These are phyloP conservation scores for Rhinocladiella similis DNA, from an alignment of 2,329 filamentous ascomycete genomes.

Conservation along the genomic window DNA sequence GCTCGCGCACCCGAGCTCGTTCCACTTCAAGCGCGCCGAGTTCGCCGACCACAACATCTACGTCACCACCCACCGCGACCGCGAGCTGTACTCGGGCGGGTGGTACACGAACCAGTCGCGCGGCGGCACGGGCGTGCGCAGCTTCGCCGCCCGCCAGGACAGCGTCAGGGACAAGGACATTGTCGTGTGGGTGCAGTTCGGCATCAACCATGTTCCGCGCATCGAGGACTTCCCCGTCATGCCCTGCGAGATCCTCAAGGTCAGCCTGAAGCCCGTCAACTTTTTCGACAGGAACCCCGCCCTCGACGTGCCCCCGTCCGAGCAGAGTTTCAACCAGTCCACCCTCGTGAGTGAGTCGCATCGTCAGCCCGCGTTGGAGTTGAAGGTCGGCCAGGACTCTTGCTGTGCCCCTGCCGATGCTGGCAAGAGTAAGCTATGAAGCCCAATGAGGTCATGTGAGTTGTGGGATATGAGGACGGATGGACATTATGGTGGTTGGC, in stretches of 20 bases:
- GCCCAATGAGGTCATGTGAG: background rate
- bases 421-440: constrained; percentile 23
- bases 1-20: constrained; percentile 50
- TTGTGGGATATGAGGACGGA: background rate
- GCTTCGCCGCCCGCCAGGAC: constrained; percentile 51
- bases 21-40: constrained; percentile 52
- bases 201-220: constrained; percentile 65
- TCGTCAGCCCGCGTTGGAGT: constrained; percentile 23
- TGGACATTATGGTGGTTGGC: too few relatives aligned
- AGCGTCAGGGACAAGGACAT: constrained; percentile 50
- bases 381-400: constrained; percentile 14
- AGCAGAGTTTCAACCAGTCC: constrained; percentile 43
- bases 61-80: constrained; percentile 55
- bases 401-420: constrained; percentile 16
- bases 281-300: constrained; percentile 56
- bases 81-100: constrained; percentile 55
- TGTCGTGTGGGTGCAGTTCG: constrained; percentile 59
- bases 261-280: constrained; percentile 51
- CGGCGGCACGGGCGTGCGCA: constrained; percentile 54
- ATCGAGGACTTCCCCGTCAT: constrained; percentile 69
- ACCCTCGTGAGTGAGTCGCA: constrained; percentile 19
- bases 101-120: constrained; percentile 59
- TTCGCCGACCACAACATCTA: constrained; percentile 58
- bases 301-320: constrained; percentile 46
- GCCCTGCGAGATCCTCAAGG: constrained; percentile 58